phyloP scores from a whole-genome alignment of 2,329 filamentous ascomycete species.

The Ophiocordyceps camponoti-saundersi region DNA sequence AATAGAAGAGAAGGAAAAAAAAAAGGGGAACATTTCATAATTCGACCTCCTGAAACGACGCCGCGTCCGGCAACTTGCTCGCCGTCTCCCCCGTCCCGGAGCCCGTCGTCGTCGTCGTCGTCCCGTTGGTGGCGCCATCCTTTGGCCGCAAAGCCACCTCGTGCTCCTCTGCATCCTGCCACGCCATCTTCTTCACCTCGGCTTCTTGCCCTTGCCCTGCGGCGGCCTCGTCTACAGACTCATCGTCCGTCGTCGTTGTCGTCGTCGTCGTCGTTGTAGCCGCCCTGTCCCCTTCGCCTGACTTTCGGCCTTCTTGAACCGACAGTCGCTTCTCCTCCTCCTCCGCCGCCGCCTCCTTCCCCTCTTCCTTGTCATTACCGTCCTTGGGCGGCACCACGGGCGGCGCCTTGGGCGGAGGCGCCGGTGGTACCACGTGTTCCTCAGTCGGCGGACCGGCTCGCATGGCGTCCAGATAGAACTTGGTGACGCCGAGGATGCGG shows the following conservation, averaged over 20 bases:
- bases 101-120: conserved; percentile 15
- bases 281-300: too few species aligned
- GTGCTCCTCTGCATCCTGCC: conserved; percentile 35
- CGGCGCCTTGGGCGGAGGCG: conserved; percentile 6
- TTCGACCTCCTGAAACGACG: conserved; percentile 48
- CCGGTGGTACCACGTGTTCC: conserved; percentile 10
- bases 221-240: too few species aligned
- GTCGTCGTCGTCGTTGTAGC: too few species aligned
- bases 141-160: conserved; percentile 31
- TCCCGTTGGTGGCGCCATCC: conserved; percentile 9
- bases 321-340: too few species aligned
- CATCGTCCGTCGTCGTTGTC: too few species aligned
- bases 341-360: too few species aligned
- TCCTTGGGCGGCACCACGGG: too few species aligned
- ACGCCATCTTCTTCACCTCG: conserved; percentile 4
- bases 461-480: conserved; percentile 83
- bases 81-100: conserved; percentile 9
- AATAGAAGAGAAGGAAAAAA: too few species aligned
- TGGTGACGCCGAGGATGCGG: conserved; percentile 81
- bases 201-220: neutral
- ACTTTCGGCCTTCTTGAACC: too few species aligned
- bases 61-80: conserved; percentile 29
- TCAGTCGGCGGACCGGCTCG: conserved; percentile 25
- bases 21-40: conserved; percentile 22
- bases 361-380: too few species aligned